Conservation (phyloP, 2,329 filamentous ascomycete species). For the Furcasterigmium sp. region DNA sequence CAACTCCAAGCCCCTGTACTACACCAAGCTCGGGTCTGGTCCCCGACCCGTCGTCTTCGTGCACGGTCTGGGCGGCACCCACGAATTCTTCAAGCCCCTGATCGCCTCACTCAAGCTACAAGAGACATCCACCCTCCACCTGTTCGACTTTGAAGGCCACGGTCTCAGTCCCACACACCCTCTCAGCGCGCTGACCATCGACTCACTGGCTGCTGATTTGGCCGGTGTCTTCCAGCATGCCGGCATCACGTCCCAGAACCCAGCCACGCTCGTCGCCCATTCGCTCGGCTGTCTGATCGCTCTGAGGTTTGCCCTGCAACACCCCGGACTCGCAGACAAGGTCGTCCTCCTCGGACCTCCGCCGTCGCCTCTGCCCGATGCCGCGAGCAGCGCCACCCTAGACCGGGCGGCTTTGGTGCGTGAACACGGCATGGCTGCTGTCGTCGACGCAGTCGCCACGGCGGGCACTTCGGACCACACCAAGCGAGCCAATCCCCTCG, state of each 20-base stretch:
- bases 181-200: slow-evolving; percentile 32
- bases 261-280: slow-evolving; percentile 41
- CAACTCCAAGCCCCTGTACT: slow-evolving; percentile 34
- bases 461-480: slow-evolving; percentile 29
- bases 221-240: slow-evolving; percentile 27
- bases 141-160: slow-evolving; percentile 52
- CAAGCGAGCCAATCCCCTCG: slow-evolving; percentile 30
- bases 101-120: slow-evolving; percentile 25
- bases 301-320: slow-evolving; percentile 29
- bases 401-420: slow-evolving; percentile 34
- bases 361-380: slow-evolving; percentile 34
- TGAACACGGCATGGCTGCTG: slow-evolving; percentile 34
- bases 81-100: slow-evolving; percentile 38
- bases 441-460: slow-evolving; percentile 31
- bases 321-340: slow-evolving; percentile 33
- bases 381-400: slow-evolving; percentile 19
- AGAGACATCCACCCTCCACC: slow-evolving; percentile 26
- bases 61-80: slow-evolving; percentile 47
- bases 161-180: slow-evolving; percentile 47
- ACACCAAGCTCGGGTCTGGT: slow-evolving; percentile 23
- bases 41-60: slow-evolving; percentile 38
- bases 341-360: slow-evolving; percentile 44
- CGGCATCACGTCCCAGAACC: slow-evolving; percentile 17
- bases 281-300: slow-evolving; percentile 46
- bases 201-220: slow-evolving; percentile 37